phyloP scores from a whole-genome alignment of 2,329 filamentous ascomycete species.

The Diaporthe destruens region DNA sequence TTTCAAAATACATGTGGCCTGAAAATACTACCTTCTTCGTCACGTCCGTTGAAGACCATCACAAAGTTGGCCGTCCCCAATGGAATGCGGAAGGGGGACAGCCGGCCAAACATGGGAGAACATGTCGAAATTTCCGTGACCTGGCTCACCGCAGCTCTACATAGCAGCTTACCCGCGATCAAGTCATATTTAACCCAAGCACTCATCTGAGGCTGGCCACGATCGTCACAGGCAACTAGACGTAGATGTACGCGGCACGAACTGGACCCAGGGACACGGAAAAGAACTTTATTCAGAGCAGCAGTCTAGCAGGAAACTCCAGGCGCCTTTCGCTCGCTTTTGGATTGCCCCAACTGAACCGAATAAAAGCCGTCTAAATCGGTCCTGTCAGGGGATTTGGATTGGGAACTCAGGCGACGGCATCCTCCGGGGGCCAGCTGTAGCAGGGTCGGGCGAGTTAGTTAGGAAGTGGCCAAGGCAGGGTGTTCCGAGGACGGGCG shows the following conservation, averaged over 20 bases:
- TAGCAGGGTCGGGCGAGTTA: neutral
- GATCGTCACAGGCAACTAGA: neutral
- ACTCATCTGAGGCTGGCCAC: neutral
- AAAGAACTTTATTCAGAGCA: neutral
- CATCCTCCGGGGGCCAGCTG: slow-evolving; percentile 17
- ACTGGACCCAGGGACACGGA: too few species aligned
- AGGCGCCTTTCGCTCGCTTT: slow-evolving; percentile 30
- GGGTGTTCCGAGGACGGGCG: neutral
- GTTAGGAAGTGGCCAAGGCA: neutral
- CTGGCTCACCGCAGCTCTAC: neutral
- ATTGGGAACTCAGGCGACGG: slow-evolving; percentile 22
- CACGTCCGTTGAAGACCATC: neutral
- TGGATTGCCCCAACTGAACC: neutral
- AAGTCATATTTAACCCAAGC: too few species aligned
- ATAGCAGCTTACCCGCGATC: too few species aligned
- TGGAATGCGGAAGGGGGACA: too few species aligned
- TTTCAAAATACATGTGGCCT: neutral
- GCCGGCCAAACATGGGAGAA: too few species aligned
- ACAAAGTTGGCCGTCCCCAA: too few species aligned
- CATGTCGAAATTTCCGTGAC: too few species aligned
- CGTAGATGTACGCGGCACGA: neutral
- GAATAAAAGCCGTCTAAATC: neutral
- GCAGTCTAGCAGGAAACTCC: neutral
- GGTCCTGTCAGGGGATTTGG: slow-evolving; percentile 10
- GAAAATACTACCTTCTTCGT: too few species aligned